Evolutionary conservation across 768 basidiomycete species (phyloP), one percentile per base, ranked within the genome.

Genomic region (Tulasnella sp.): DNA sequence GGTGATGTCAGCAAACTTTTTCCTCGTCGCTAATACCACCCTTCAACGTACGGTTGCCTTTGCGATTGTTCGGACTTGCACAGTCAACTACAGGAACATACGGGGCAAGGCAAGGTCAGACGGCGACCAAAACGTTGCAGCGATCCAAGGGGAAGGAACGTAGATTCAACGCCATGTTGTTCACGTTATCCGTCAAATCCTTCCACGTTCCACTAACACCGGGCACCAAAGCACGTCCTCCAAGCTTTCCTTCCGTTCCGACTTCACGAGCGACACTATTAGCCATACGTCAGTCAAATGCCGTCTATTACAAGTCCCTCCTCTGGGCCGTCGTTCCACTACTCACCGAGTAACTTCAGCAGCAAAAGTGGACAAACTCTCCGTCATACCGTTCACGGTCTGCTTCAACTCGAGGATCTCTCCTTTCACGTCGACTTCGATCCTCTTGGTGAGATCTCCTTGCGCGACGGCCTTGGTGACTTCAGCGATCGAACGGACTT

Each of bases 141-240:
- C n/a, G n/a, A n/a, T n/a, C n/a, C n/a, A n/a, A n/a, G n/a, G 39
- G 39, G 39, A 40, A 40, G 39, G 39, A 12, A 86, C 90, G 78
- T 79, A 93, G 91, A 80, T 97, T 97, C 54, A 90, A 90, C 54
- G 95, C 95, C 96, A 97, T 97, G 80, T 94, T 89, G 81, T 97
- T 97, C 79, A 97, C 96, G 83, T 94, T 96, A 81, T 96, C 94
- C 68, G 95, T 96, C 84, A 98, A 86, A 81, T 95, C 93, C 85
- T 95, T 95, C 97, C 97, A 99, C 0, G 94, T 97, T 70, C 97
- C 97, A 77, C 94, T 93, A 64, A 99, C 94, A 81, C 95, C 93
- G 78, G 91, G 91, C 40, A 99, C 97, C 74, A 91, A 88, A 0
- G 96, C 97, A 80, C 97, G 96, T 14, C 96, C 97, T 71, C 97